These are phyloP conservation scores for Nemania sp. DNA, from an alignment of 2,329 filamentous ascomycete species.

Conservation along the genomic window DNA sequence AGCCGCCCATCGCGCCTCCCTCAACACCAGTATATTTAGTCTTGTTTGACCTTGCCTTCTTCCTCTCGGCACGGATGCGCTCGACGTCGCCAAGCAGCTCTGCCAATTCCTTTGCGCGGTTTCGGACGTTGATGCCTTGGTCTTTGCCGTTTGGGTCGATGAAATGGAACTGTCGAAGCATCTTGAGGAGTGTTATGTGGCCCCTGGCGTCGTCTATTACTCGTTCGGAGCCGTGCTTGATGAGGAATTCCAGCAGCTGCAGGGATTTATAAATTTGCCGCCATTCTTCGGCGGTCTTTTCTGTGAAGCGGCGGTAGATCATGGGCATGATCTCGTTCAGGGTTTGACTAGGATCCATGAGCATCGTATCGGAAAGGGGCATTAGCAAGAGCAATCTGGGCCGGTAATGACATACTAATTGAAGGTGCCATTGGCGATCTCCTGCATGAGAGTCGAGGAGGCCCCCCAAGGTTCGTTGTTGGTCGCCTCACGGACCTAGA, in stretches of 20 bases:
- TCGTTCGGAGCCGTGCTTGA: slow-evolving; percentile 97
- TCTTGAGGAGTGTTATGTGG: slow-evolving; percentile 93
- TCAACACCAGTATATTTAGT: slow-evolving; percentile 97
- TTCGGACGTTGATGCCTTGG: slow-evolving; percentile 96
- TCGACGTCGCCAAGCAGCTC: slow-evolving; percentile 95
- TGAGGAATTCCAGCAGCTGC: slow-evolving; percentile 92
- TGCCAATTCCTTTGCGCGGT: slow-evolving; percentile 91
- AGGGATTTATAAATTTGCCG: slow-evolving; percentile 98
- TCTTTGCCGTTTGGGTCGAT: slow-evolving; percentile 97
- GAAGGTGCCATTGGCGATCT: slow-evolving; percentile 96
- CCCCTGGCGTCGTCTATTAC: slow-evolving; percentile 97
- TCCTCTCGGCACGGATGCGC: slow-evolving; percentile 76
- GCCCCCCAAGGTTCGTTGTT: slow-evolving; percentile 99
- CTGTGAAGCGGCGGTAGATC: slow-evolving; percentile 99
- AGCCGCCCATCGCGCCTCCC: slow-evolving; percentile 69
- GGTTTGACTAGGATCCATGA: slow-evolving; percentile 68
- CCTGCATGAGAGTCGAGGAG: slow-evolving; percentile 86
- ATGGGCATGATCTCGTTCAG: slow-evolving; percentile 99
- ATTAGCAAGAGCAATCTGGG: neutral
- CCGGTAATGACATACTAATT: slow-evolving; percentile 75
- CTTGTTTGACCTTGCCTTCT: slow-evolving; percentile 88
- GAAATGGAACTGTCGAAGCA: slow-evolving; percentile 97
- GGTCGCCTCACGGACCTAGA: slow-evolving; percentile 90
- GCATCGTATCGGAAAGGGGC: neutral
- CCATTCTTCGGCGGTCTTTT: slow-evolving; percentile 98